Evolutionary conservation across 495 filamentous ascomycete genomes (phyloP).

Genomic region (Aspergillus mulundensis): DNA sequence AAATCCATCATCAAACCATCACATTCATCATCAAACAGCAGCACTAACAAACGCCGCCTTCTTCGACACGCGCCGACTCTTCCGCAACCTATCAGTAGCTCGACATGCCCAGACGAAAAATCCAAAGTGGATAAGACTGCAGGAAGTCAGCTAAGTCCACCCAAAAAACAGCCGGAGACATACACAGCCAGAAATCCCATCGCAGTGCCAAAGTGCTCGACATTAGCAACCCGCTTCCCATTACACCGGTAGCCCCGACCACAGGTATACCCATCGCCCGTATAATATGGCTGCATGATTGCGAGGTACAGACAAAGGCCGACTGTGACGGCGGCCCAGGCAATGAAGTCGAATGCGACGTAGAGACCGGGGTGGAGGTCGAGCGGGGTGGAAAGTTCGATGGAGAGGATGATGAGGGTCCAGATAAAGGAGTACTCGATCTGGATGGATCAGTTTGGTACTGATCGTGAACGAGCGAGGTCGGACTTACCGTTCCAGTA

Average conservation of each 20-base stretch:
- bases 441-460: not conserved
- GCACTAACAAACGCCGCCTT: not conserved
- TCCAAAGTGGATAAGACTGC: not conserved
- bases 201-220: slow-evolving; percentile 10
- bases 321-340: not conserved
- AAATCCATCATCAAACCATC: not conserved
- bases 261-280: slow-evolving; percentile 5
- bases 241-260: not conserved
- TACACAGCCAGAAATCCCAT: slow-evolving; percentile 9
- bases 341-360: slow-evolving; percentile 11
- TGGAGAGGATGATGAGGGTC: slow-evolving; percentile 2
- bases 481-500: slow-evolving; percentile 3
- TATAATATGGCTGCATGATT: not conserved
- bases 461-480: too few species aligned
- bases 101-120: slow-evolving; percentile 2
- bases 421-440: slow-evolving; percentile 1
- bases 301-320: not conserved
- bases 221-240: slow-evolving; percentile 1
- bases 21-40: not conserved
- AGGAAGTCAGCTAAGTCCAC: not conserved
- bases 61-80: not conserved
- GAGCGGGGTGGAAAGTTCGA: not conserved
- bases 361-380: slow-evolving; percentile 11
- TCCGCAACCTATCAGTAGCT: slow-evolving; percentile 1
- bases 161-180: not conserved